These are phyloP conservation scores for Echeveria elegans DNA, from an alignment of 164 flowering plant species.

Conservation along the genomic window DNA sequence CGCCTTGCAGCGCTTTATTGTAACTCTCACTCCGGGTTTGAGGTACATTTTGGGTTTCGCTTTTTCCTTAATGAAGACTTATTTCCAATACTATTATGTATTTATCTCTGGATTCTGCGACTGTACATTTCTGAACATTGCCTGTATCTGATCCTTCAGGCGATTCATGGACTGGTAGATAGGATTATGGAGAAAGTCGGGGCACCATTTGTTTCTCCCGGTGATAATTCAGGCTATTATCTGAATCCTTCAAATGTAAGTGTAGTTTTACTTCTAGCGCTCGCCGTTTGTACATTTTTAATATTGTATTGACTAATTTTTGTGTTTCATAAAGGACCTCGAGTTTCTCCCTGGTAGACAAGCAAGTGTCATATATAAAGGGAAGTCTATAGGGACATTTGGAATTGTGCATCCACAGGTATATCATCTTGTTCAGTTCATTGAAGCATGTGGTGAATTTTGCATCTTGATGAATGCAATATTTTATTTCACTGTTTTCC, in stretches of 20 bases:
- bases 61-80: background rate
- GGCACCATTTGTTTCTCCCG: conserved; percentile 42
- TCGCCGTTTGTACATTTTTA: background rate
- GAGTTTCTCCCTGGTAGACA: conserved; percentile 83
- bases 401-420: conserved; percentile 98
- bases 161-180: conserved; percentile 75
- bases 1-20: conserved; percentile 77
- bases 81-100: background rate
- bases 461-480: background rate
- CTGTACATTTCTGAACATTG: background rate
- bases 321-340: conserved; percentile 49
- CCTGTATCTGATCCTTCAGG: conserved; percentile 32
- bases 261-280: background rate
- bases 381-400: conserved; percentile 62
- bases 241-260: conserved; percentile 60
- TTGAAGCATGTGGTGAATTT: background rate
- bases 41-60: conserved; percentile 38
- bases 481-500: background rate
- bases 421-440: conserved; percentile 4
- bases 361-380: conserved; percentile 64
- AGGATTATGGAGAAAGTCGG: conserved; percentile 80
- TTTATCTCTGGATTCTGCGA: background rate
- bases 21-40: conserved; percentile 83
- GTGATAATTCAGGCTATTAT: conserved; percentile 52
- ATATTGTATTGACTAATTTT: background rate